These are phyloP conservation scores for Arctium minus DNA, from an alignment of 129 eudicot species.

Conservation along the genomic window DNA sequence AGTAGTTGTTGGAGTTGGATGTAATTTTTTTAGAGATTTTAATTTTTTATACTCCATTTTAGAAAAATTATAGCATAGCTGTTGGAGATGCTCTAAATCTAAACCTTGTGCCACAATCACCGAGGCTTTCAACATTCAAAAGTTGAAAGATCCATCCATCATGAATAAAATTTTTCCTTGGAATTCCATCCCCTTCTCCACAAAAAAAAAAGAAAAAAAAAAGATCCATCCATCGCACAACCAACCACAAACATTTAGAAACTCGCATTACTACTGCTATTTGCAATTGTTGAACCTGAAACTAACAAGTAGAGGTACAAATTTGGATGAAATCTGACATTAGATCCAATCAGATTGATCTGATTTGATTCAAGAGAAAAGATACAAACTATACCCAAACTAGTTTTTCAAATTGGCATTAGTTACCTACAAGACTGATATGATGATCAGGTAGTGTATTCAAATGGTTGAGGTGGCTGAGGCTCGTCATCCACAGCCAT, in stretches of 20 bases:
- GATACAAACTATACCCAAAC: background rate
- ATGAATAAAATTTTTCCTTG: no score
- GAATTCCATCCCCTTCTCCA: no score
- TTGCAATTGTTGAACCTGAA: background rate
- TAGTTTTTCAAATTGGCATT: background rate
- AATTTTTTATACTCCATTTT: no score
- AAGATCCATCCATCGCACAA: background rate
- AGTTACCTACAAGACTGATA: background rate
- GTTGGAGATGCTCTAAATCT: no score
- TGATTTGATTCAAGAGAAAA: background rate
- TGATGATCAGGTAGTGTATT: conserved; percentile 51
- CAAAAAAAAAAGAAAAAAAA: no score
- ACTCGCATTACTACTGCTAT: background rate
- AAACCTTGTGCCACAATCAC: no score
- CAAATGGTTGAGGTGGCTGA: conserved; percentile 93
- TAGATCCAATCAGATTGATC: background rate
- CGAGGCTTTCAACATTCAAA: no score
- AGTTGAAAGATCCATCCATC: no score
- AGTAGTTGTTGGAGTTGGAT: no score
- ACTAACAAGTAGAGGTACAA: background rate
- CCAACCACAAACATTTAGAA: background rate
- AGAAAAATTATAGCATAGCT: no score
- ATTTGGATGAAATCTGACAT: background rate
- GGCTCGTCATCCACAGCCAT: conserved; percentile 98
- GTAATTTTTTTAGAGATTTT: no score